Evolutionary conservation across 108 stramenopile genomes (phyloP).

Genomic region (Fragilariopsis cylindrus): DNA sequence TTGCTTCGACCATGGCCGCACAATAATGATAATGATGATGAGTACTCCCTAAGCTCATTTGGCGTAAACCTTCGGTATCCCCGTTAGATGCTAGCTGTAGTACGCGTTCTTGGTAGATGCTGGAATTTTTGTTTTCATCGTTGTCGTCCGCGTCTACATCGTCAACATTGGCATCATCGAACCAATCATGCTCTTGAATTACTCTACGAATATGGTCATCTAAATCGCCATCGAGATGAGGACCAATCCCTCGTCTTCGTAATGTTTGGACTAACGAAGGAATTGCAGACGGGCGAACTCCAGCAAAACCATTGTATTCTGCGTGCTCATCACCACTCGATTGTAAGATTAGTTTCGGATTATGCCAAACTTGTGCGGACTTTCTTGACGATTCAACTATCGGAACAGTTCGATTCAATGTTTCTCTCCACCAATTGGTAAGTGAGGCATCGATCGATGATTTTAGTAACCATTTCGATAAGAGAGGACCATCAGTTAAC

Average conservation of each 20-base stretch:
- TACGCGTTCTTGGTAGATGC: neutral
- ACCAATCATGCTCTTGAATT: conserved; percentile 40
- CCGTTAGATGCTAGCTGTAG: conserved; percentile 45
- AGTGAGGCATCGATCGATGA: conserved; percentile 62
- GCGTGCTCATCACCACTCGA: conserved; percentile 15
- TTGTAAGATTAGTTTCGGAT: conserved; percentile 31
- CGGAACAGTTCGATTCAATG: conserved; percentile 60
- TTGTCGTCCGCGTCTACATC: conserved; percentile 2
- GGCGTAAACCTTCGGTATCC: conserved; percentile 41
- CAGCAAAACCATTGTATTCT: conserved; percentile 48
- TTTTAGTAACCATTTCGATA: conserved; percentile 61
- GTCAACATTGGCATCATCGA: neutral
- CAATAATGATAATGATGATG: conserved; percentile 23
- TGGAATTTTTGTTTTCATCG: conserved; percentile 13
- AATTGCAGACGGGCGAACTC: conserved; percentile 41
- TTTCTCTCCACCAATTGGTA: conserved; percentile 70
- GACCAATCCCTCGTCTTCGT: conserved; percentile 44
- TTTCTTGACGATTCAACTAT: conserved; percentile 74
- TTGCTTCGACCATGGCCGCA: conserved; percentile 43
- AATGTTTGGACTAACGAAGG: conserved; percentile 41
- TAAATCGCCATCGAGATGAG: conserved; percentile 42
- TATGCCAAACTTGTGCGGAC: conserved; percentile 64
- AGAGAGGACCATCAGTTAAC: conserved; percentile 78
- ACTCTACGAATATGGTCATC: conserved; percentile 42
- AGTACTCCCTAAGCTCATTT: conserved; percentile 29